Evolutionary conservation across 176 grass and related monocot species (phyloP), one percentile per base, ranked within the genome.

Genomic region (Puccinellia tenuiflora): DNA sequence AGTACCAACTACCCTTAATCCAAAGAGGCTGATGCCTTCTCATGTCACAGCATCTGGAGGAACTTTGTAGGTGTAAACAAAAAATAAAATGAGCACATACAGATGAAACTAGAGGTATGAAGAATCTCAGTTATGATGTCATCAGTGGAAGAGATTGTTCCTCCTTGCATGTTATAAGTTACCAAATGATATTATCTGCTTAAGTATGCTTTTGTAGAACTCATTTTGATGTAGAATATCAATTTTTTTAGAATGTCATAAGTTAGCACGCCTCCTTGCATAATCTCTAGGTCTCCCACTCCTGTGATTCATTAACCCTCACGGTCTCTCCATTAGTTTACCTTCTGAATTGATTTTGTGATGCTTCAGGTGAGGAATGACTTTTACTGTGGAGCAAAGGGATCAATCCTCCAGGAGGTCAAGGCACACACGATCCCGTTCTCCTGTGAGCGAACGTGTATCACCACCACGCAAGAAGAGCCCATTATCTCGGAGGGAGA

Each of bases 361-460:
- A 46, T 3, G 9, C 29, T 37, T 60, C 84, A 90, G 88, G 79
- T 83, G 16, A 73, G 79, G 22, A 83, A 98, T 98, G 96, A 79
- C 92, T 51, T 86, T 90, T 28, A 87, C 83, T 24, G 83, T 98
- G 80, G 91, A 92, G 45, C 62, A 80, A 76, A 84, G 85, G 85
- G 92, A 91, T 30, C 85, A 83, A 48, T 63, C 79, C 71, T 63
- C 76, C 65, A 59, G 86, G 35, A 78, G 60, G 52, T 60, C 63
- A 7, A 77, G 82, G 33, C 75, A 69, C 74, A 65, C 80, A 84
- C 74, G 77, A 66, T 89, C 89, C 25, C 83, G 56, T 75, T 94
- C 95, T 60, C 92, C 90, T 5, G 72, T 79, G 24, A 90, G 90
- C 81, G 86, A 80, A 24, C 90, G 67, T 13, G 72, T 34, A 63